Evolutionary conservation across 768 basidiomycete genomes (phyloP), one percentile per base, ranked within the genome.

Genomic region (Filobasidium wieringae): DNA sequence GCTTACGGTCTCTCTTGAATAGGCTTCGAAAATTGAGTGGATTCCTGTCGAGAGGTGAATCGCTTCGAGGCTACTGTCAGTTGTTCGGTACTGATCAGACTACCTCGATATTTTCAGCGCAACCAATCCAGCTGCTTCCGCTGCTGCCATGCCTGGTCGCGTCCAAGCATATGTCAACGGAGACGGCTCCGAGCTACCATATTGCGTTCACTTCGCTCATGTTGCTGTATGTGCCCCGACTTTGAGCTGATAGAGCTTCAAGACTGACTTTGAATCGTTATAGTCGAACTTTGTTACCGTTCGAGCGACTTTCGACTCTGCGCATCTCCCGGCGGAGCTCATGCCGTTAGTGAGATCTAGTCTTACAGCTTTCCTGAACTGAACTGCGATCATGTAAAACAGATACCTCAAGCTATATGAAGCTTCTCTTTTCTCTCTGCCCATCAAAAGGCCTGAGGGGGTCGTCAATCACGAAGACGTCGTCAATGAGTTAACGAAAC

Each of bases 271-370:
- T 67, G 51, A 2, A 17, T 47, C 12, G 4, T 27, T 12, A 3
- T 62, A 95, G 87, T 97, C 93, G 7, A 89, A 93, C 67, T 97
- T 99, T 71, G 82, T 96, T 57, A 81, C 83, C 17, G 76, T 97
- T 30, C 80, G 85, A 63, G 85, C 83, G 7, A 80, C 84, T 60
- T 82, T 95, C 66, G 90, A 91, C 7, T 76, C 93, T 14, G 79
- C 79, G 19, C 80, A 80, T 36, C 73, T 96, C 5, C 84, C 90
- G 0, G 73, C 84, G 60, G 78, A 80, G 24, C 80, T 97, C 49
- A 83, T 85, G 66, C 86, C 88, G 83, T 86, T 72, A 76, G 82
- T 76, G 7, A 40, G 26, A n/a, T n/a, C n/a, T n/a, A n/a, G n/a
- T n/a, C n/a, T n/a, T n/a, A n/a, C n/a, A n/a, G n/a, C n/a, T n/a